phyloP scores from a whole-genome alignment of 257 asterid genomes.

The Perilla frutescens region DNA sequence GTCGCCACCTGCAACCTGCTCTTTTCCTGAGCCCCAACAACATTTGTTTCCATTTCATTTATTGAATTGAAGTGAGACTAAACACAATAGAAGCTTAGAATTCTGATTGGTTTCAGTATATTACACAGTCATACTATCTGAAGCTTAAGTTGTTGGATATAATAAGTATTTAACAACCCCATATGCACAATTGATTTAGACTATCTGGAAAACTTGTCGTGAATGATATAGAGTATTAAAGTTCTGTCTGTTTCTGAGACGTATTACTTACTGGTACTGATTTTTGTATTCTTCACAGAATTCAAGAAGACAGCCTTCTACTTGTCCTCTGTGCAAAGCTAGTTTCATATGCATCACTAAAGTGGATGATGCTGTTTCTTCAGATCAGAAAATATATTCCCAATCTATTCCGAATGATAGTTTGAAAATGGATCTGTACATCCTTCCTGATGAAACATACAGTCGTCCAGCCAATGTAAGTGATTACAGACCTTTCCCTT shows the following conservation, averaged over 20 bases:
- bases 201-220: neutral
- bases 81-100: neutral
- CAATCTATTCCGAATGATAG: constrained; percentile 63
- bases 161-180: neutral
- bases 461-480: constrained; percentile 58
- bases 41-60: neutral
- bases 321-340: constrained; percentile 94
- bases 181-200: neutral
- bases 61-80: neutral
- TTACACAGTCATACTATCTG: constrained; percentile 7
- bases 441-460: constrained; percentile 60
- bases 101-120: neutral
- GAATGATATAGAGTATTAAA: neutral
- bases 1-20: neutral
- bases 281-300: constrained; percentile 43
- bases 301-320: constrained; percentile 55
- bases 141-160: constrained; percentile 6
- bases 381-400: constrained; percentile 91
- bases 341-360: constrained; percentile 71
- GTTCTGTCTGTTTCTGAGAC: neutral
- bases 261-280: constrained; percentile 18
- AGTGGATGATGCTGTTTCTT: constrained; percentile 67
- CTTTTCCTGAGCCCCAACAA: neutral
- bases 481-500: constrained; percentile 21
- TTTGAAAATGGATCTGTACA: constrained; percentile 51